Evolutionary conservation across 495 filamentous ascomycete species (phyloP), one percentile per base, ranked within the genome.

Genomic region (Daldinia childiae): DNA sequence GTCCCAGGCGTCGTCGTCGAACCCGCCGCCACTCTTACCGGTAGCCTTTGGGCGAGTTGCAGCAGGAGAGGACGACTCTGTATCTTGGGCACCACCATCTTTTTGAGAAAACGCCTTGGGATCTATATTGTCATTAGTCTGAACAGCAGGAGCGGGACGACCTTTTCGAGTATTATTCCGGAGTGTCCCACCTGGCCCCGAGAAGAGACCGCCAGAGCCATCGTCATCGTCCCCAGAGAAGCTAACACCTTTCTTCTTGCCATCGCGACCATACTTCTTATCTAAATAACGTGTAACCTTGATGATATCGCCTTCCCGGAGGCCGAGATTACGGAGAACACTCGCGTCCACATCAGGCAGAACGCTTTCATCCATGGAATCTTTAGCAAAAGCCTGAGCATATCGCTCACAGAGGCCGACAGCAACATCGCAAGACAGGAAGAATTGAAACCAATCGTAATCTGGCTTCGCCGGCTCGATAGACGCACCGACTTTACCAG

Each of bases 361-460:
- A 30, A 95, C 88, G 50, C 90, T 91, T 79, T 98, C 93, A 68
- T 97, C 94, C 93, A 99, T 98, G 12, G 94, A 94, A 76, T 99
- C 95, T 75, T 89, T 89, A 30, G 86, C 74, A 73, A 99, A 98
- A 9, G 92, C 92, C 74, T 92, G 90, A 6, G 95, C 90, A 76
- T 99, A 99, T 41, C 96, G 87, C 79, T 98, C 94, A 79, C 95
- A 98, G 50, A 95, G 90, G 72, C 94, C 91, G 36, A 93, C 91
- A 61, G 92, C 91, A 64, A 98, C 92, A 32, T 96, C 95, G 76
- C 94, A 93, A 62, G 89, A 86, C 24, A 99, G 82, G 84, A 99
- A 99, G 81, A 99, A 98, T 71, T 97, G 93, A 76, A 98, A 99
- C 95, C 95, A 99, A 78, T 99, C 95, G 75, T 98, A 97, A 48